Conservation (phyloP, 495 filamentous ascomycete species). For the Bathelium albidoporum region DNA sequence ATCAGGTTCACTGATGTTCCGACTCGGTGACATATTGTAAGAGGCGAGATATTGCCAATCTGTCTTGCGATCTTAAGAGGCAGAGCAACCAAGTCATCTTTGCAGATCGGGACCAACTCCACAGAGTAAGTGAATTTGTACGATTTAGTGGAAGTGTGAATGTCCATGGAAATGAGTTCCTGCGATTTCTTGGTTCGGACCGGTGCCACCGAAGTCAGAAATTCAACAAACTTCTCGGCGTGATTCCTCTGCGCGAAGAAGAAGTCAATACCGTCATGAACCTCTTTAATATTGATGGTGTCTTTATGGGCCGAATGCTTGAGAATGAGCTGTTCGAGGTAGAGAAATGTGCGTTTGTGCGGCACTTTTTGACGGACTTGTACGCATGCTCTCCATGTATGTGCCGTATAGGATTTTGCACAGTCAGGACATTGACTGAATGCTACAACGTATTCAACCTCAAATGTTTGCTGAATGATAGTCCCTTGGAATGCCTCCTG, state of each 20-base stretch:
- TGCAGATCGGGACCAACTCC: conserved; percentile 85
- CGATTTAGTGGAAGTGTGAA: conserved; percentile 75
- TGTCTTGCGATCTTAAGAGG: conserved; percentile 77
- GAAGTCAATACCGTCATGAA: conserved; percentile 89
- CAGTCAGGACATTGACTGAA: conserved; percentile 88
- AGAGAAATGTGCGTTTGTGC: conserved; percentile 94
- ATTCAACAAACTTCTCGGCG: conserved; percentile 86
- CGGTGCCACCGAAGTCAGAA: conserved; percentile 72
- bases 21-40: conserved; percentile 76
- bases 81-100: conserved; percentile 90
- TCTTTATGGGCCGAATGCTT: conserved; percentile 88
- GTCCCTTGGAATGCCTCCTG: conserved; percentile 60
- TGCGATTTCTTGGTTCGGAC: conserved; percentile 73
- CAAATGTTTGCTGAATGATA: conserved; percentile 87
- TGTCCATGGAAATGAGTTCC: conserved; percentile 87
- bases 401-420: conserved; percentile 85
- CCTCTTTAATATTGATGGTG: conserved; percentile 93
- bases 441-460: conserved; percentile 82
- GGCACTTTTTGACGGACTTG: conserved; percentile 95
- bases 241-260: conserved; percentile 82
- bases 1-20: conserved; percentile 82
- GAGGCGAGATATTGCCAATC: conserved; percentile 74
- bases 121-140: conserved; percentile 89
- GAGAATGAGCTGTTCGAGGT: conserved; percentile 91
- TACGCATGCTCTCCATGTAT: conserved; percentile 77